Evolutionary conservation across 192 early-diverging fungal species (phyloP), one percentile per base, ranked within the genome.

Genomic region (Backusella psychrophila): DNA sequence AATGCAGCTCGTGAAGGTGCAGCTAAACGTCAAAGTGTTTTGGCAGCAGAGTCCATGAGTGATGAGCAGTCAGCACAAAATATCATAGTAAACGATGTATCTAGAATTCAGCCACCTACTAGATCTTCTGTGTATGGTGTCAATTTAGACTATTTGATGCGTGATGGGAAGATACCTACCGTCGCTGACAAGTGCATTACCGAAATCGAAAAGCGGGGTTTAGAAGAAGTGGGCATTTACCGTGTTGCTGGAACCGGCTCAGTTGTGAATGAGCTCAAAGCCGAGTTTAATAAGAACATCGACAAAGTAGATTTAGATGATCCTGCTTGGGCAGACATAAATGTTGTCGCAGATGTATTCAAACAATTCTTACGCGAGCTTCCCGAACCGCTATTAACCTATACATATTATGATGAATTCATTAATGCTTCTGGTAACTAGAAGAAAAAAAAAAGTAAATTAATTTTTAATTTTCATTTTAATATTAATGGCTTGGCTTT

Each of bases 291-390:
- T 73, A 84, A 77, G 19, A 86, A 80, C 11, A 71, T 77, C 0
- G 42, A 86, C 1, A 82, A 84, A 6, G 86, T 94, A 14, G 83
- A 92, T 39, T 75, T 94, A 73, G 83, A 82, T 72, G 75, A 80
- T 0, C 85, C 90, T 53, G 86, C 86, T 29, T 94, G 89, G 78
- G 84, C 85, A 38, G 93, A 94, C 44, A 94, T 94, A 78, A 92
- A 94, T 80, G 88, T 93, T 15, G 87, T 98, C 6, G 96, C 96
- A 1, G 95, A 94, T 66, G 90, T 96, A 65, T 81, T 97, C 81
- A 98, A 98, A 83, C 95, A 94, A 81, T 99, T 98, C 83, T 83
- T 99, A 75, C 89, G 97, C 17, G 95, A 96, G 65, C 76, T 99
- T 71, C 97, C 97, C 0, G 96, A 99, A 74, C 96, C 96, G 1